These are phyloP conservation scores for Beta lomatogona DNA, from an alignment of 179 eudicot genomes.

Conservation along the genomic window DNA sequence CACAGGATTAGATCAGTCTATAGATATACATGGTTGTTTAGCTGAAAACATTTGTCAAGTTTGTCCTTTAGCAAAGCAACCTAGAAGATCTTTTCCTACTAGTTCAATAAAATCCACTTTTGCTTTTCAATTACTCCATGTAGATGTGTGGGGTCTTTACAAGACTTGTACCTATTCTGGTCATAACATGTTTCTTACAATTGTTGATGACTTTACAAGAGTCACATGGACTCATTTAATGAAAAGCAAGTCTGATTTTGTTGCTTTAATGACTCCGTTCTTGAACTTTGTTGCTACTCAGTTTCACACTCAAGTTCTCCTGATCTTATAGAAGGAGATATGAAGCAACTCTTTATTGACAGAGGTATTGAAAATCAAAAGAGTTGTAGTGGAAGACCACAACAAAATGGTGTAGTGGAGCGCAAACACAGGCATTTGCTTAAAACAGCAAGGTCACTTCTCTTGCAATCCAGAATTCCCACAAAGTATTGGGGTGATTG, in stretches of 20 bases:
- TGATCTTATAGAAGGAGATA: neutral
- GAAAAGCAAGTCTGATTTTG: neutral
- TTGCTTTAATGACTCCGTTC: too few species aligned
- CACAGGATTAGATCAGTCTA: too few species aligned
- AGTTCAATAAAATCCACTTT: too few species aligned
- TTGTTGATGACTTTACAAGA: neutral
- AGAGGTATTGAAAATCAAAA: neutral
- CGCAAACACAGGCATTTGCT: neutral
- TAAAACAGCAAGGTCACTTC: neutral
- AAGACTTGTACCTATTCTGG: too few species aligned
- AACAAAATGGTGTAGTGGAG: slow-evolving; percentile 6
- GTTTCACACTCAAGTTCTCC: neutral
- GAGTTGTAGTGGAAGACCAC: neutral
- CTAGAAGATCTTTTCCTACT: too few species aligned
- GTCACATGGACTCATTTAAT: neutral
- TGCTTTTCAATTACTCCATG: too few species aligned
- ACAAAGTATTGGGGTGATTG: neutral
- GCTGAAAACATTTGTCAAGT: too few species aligned
- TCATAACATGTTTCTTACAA: neutral
- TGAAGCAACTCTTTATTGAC: neutral
- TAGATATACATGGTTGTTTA: too few species aligned
- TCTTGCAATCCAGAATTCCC: neutral
- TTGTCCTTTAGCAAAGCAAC: too few species aligned
- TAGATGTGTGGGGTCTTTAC: too few species aligned
- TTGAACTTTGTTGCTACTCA: neutral